phyloP scores from a whole-genome alignment of 768 basidiomycete genomes.

The Pluteus cervinus region DNA sequence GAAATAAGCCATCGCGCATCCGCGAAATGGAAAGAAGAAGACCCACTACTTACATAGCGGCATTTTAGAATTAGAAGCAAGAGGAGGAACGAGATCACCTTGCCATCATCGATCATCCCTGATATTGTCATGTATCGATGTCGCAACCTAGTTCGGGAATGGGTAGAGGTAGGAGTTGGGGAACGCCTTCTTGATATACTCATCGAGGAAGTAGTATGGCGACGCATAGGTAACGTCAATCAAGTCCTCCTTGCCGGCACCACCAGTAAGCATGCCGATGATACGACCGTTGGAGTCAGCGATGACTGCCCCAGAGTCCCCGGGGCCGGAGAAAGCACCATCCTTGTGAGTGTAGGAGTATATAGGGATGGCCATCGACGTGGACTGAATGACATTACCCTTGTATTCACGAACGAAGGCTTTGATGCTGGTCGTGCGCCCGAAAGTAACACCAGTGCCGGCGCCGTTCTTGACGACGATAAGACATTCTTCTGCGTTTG shows the following conservation, averaged over 20 bases:
- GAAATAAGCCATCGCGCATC: too few relatives aligned
- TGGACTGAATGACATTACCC: constrained; percentile 8
- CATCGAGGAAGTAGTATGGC: constrained; percentile 23
- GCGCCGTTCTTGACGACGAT: constrained; percentile 28
- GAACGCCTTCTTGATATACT: constrained; percentile 18
- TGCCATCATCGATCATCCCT: too few relatives aligned
- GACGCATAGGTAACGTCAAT: constrained; percentile 29
- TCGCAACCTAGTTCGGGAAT: constrained; percentile 1
- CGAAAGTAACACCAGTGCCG: constrained; percentile 24
- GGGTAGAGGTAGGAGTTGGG: constrained; percentile 15
- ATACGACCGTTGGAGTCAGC: constrained; percentile 24
- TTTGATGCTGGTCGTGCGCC: constrained; percentile 19
- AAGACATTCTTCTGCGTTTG: constrained; percentile 17
- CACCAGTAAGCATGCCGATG: constrained; percentile 25
- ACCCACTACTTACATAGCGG: too few relatives aligned
- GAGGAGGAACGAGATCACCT: too few relatives aligned
- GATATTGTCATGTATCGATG: too few relatives aligned
- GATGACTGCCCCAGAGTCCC: constrained; percentile 32
- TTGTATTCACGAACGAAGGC: constrained; percentile 20
- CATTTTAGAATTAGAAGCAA: too few relatives aligned
- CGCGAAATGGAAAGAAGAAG: too few relatives aligned
- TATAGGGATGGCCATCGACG: constrained; percentile 23
- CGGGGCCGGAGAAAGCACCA: constrained; percentile 22
- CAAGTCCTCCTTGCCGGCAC: constrained; percentile 18
- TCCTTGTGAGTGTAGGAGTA: constrained; percentile 17